A percentile compares a stretch with the other conserved stretches of the same genome.
phyloP scores from a whole-genome alignment of 2,329 filamentous ascomycete species.

The Cylindrodendrum hubeiense region DNA sequence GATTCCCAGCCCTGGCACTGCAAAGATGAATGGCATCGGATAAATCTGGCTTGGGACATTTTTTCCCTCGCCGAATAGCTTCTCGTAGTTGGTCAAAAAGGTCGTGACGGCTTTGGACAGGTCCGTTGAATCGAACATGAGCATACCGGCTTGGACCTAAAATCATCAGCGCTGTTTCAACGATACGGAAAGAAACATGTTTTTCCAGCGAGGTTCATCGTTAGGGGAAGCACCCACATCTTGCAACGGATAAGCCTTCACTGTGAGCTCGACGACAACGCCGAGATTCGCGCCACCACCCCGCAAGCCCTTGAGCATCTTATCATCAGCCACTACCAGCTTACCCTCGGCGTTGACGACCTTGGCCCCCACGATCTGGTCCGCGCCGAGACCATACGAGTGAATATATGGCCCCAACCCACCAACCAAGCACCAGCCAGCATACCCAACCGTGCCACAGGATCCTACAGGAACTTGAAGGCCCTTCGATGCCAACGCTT shows the following conservation, averaged over 20 bases:
- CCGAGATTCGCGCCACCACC: constrained; percentile 25
- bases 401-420: constrained; percentile 22
- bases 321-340: constrained; percentile 16
- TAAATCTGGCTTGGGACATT: constrained; percentile 7
- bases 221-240: constrained; percentile 1
- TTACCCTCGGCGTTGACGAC: constrained; percentile 24
- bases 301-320: constrained; percentile 22
- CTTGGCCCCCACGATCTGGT: constrained; percentile 23
- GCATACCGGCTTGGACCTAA: constrained; percentile 21
- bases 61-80: neutral
- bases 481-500: constrained; percentile 3
- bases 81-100: constrained; percentile 21
- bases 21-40: constrained; percentile 14
- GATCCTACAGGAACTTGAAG: constrained; percentile 14
- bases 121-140: constrained; percentile 19
- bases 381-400: constrained; percentile 21
- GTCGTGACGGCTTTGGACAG: neutral
- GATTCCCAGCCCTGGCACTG: constrained; percentile 1
- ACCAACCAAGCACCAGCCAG: constrained; percentile 22
- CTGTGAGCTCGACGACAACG: constrained; percentile 21
- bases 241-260: constrained; percentile 15
- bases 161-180: neutral
- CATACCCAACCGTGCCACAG: constrained; percentile 17
- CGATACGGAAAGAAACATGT: no score
- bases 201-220: neutral